Conservation (phyloP, 169 alveolate genomes). For the Plasmodium reichenowi region DNA sequence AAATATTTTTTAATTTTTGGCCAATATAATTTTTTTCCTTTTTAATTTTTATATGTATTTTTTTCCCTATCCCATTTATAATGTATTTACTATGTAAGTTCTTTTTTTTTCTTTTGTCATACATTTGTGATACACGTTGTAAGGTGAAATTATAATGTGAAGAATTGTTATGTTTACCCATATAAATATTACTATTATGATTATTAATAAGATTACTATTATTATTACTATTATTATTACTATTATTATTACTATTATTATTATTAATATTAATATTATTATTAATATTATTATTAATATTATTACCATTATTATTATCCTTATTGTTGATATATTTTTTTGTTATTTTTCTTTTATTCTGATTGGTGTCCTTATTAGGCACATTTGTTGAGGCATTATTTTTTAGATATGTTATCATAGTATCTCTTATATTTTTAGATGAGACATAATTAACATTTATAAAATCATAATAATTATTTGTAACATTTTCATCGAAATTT, state of each 20-base stretch:
- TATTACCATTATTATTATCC: neutral
- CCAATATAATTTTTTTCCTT: neutral
- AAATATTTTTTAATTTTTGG: neutral
- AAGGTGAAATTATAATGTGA: too few relatives aligned
- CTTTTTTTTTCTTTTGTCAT: neutral
- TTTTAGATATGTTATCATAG: slow-evolving; percentile 12
- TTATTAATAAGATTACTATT: neutral
- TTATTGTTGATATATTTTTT: neutral
- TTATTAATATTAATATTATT: neutral
- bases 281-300: neutral
- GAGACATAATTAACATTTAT: slow-evolving; percentile 34
- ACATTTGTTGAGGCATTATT: neutral
- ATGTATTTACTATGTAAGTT: neutral
- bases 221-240: neutral
- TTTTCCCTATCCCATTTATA: neutral
- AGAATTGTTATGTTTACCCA: too few relatives aligned
- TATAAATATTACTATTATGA: neutral
- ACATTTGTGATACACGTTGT: neutral
- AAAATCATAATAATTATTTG: slow-evolving; percentile 55
- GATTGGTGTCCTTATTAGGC: neutral
- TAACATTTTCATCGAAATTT: slow-evolving; percentile 7
- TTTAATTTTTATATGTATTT: neutral
- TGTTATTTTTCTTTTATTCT: neutral
- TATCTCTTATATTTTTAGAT: neutral
- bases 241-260: neutral